phyloP scores from a whole-genome alignment of 306 rosid genomes.

The Hippophae gyantsensis region DNA sequence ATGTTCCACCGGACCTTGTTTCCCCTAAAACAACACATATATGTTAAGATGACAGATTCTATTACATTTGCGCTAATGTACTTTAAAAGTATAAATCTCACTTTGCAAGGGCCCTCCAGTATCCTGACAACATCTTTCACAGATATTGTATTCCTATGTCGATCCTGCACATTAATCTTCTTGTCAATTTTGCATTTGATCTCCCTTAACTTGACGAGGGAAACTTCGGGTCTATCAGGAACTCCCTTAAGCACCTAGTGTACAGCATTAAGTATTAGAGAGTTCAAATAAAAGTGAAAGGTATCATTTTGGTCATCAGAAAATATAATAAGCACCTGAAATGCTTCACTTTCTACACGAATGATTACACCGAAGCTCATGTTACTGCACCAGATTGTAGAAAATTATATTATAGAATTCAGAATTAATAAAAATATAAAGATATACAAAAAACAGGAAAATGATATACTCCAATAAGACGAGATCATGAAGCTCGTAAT shows the following conservation, averaged over 20 bases:
- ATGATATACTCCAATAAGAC: conserved; percentile 77
- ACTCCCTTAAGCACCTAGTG: conserved; percentile 89
- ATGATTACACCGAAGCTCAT: conserved; percentile 84
- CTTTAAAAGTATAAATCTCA: conserved; percentile 31
- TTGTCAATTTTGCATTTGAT: conserved; percentile 83
- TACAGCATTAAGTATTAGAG: conserved; percentile 14
- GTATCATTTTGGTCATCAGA: not conserved
- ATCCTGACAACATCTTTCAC: conserved; percentile 83
- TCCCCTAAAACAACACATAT: conserved; percentile 45
- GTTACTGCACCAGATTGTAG: conserved; percentile 55
- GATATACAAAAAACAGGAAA: conserved; percentile 7
- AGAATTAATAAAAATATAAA: conserved; percentile 11
- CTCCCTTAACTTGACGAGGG: conserved; percentile 76
- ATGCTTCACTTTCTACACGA: conserved; percentile 96
- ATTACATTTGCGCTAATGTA: conserved; percentile 14
- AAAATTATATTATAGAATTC: not conserved
- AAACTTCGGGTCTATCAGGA: conserved; percentile 84
- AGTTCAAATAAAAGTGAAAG: not conserved
- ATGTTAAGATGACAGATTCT: conserved; percentile 2
- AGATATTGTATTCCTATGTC: conserved; percentile 59
- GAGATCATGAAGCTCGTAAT: conserved; percentile 94
- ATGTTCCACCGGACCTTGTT: conserved; percentile 98
- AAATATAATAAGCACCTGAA: conserved; percentile 52
- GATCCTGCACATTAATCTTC: conserved; percentile 73
- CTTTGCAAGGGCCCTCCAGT: conserved; percentile 82